Conservation (phyloP, 805 yeast species). For the Candida quercuum region DNA sequence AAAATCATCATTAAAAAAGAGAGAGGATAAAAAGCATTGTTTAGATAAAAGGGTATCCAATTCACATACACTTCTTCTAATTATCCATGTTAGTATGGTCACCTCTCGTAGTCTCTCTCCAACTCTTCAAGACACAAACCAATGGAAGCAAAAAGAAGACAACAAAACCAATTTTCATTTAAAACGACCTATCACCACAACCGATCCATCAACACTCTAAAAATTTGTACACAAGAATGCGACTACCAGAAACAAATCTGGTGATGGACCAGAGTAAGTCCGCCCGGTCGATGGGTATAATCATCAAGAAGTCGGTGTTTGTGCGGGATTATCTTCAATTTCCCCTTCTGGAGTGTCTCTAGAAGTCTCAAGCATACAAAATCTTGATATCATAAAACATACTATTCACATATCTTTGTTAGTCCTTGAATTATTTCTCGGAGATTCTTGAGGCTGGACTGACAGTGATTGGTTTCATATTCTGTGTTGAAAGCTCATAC, state of each 20-base stretch:
- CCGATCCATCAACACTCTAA: conserved; percentile 33
- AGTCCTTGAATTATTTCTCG: neutral
- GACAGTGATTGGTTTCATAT: neutral
- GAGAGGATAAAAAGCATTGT: too few relatives aligned
- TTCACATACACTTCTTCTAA: neutral
- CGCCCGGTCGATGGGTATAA: conserved; percentile 35
- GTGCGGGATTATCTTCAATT: too few relatives aligned
- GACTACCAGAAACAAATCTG: conserved; percentile 29
- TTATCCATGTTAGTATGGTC: neutral
- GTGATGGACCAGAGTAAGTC: conserved; percentile 32
- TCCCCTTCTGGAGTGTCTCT: too few relatives aligned
- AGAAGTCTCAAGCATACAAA: too few relatives aligned
- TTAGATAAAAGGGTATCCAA: too few relatives aligned
- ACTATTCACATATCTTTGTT: neutral
- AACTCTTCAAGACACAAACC: too few relatives aligned
- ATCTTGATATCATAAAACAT: neutral
- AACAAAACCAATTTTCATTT: neutral
- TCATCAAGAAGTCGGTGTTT: conserved; percentile 4
- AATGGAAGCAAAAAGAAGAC: too few relatives aligned
- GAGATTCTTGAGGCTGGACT: neutral
- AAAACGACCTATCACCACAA: conserved; percentile 37
- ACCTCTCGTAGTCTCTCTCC: too few relatives aligned
- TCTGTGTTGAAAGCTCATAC: conserved; percentile 35
- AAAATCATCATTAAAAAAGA: conserved; percentile 25
- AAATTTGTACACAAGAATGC: conserved; percentile 43